Evolutionary conservation across 441 rosid genomes (phyloP).

Genomic region (Populus hybrid): DNA sequence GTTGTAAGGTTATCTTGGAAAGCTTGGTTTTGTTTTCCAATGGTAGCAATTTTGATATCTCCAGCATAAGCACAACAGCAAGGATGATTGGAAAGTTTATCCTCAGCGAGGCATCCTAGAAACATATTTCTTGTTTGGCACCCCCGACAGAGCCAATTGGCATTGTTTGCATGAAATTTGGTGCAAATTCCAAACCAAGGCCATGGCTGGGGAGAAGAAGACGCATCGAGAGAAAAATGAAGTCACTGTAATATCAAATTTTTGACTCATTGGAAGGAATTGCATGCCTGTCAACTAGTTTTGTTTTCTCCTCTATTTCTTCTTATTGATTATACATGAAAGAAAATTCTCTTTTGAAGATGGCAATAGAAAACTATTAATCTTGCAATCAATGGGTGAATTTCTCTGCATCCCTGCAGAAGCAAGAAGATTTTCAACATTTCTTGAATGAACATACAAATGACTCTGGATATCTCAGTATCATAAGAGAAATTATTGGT

Average conservation of each 20-base stretch:
- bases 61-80: neutral
- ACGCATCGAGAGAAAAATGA: neutral
- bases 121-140: neutral
- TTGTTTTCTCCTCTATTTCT: too few species aligned
- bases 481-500: neutral
- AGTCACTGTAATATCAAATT: neutral
- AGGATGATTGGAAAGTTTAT: neutral
- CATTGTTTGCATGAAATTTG: neutral
- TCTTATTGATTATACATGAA: neutral
- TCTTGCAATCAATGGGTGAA: neutral
- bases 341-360: neutral
- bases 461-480: neutral
- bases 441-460: neutral
- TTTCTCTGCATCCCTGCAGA: neutral
- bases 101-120: neutral
- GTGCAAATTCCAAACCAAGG: neutral
- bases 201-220: neutral
- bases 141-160: neutral
- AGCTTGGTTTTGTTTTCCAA: neutral
- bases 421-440: neutral
- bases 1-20: slow-evolving; percentile 5
- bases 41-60: neutral
- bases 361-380: neutral
- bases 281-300: neutral
- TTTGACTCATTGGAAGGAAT: neutral